Evolutionary conservation across 1,284 basidiomycete genomes (phyloP).

Genomic region (Rhodotorula sp.): DNA sequence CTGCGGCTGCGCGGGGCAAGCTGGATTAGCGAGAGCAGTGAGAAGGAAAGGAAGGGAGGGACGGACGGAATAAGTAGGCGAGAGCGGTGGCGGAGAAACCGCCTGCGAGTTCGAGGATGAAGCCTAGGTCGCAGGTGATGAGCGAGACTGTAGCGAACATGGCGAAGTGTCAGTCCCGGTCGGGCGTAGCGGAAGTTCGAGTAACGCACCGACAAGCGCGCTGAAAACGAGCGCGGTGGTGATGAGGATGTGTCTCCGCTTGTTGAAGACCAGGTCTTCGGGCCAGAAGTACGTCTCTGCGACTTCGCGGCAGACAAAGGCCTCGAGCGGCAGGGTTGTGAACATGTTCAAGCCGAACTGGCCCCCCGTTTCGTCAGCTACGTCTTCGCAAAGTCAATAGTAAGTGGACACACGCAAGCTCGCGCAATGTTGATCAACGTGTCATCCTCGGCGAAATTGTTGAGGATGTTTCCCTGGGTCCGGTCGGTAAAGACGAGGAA

Average conservation of each 20-base stretch:
- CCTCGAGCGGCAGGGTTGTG: constrained; percentile 86
- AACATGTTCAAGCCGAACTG: constrained; percentile 96
- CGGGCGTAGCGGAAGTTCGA: background rate
- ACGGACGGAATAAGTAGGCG: constrained; percentile 70
- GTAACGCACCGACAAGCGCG: constrained; percentile 71
- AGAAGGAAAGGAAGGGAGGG: too few species aligned
- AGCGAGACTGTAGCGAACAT: constrained; percentile 66
- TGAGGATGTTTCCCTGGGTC: constrained; percentile 75
- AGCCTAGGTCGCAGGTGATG: constrained; percentile 91
- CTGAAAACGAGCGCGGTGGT: constrained; percentile 80
- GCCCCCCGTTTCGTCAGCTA: background rate
- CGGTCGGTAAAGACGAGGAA: constrained; percentile 86
- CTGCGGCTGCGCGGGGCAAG: constrained; percentile 58
- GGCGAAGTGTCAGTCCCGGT: background rate
- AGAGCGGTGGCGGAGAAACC: constrained; percentile 90
- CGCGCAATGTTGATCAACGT: constrained; percentile 44
- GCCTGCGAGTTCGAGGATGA: constrained; percentile 96
- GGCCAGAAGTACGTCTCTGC: constrained; percentile 91
- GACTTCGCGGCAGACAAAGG: constrained; percentile 93
- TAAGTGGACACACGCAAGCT: constrained; percentile 24
- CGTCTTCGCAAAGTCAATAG: too few species aligned
- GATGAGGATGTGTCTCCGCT: constrained; percentile 83
- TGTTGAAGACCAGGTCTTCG: constrained; percentile 67
- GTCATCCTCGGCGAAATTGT: constrained; percentile 76
- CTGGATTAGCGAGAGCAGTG: background rate